Percentiles rank a stretch among this genome's conserved stretches.
phyloP scores from a whole-genome alignment of 441 rosid genomes.

The Sinapis alba region DNA sequence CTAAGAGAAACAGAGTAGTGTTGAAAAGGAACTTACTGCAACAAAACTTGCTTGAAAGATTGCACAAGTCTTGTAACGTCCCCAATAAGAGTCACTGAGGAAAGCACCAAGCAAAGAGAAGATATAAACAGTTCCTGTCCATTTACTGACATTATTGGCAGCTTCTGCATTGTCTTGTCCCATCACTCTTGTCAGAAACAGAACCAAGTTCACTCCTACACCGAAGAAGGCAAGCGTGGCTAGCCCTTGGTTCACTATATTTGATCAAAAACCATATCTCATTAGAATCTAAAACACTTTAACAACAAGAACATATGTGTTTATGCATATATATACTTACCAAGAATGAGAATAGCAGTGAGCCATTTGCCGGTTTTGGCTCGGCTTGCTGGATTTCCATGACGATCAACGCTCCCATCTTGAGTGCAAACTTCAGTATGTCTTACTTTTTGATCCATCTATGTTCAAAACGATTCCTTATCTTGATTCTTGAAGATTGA shows the following conservation, averaged over 20 bases:
- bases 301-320: not conserved
- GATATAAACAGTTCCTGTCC: constrained; percentile 82
- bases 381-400: constrained; percentile 59
- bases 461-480: constrained; percentile 21
- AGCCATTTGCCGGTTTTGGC: constrained; percentile 60
- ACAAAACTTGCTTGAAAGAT: constrained; percentile 74
- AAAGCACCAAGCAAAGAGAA: constrained; percentile 83
- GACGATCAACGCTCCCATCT: constrained; percentile 64
- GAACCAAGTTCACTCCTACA: constrained; percentile 74
- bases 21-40: constrained; percentile 44
- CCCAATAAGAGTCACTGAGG: constrained; percentile 81
- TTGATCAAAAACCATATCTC: not conserved
- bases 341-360: constrained; percentile 56
- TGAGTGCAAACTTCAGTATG: constrained; percentile 44
- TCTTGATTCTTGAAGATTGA: constrained; percentile 11
- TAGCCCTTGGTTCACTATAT: constrained; percentile 76
- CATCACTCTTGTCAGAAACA: constrained; percentile 70
- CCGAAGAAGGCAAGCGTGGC: constrained; percentile 82
- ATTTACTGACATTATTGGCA: constrained; percentile 75
- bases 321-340: constrained; percentile 25
- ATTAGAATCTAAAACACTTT: constrained; percentile 14
- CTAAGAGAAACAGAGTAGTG: not conserved
- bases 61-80: constrained; percentile 77
- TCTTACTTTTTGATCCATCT: constrained; percentile 39
- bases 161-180: constrained; percentile 77